Percentiles rank a stretch among this genome's conserved stretches.
These are phyloP conservation scores for Fraxinus quadrangulata DNA, from an alignment of 257 asterid species.

Conservation along the genomic window DNA sequence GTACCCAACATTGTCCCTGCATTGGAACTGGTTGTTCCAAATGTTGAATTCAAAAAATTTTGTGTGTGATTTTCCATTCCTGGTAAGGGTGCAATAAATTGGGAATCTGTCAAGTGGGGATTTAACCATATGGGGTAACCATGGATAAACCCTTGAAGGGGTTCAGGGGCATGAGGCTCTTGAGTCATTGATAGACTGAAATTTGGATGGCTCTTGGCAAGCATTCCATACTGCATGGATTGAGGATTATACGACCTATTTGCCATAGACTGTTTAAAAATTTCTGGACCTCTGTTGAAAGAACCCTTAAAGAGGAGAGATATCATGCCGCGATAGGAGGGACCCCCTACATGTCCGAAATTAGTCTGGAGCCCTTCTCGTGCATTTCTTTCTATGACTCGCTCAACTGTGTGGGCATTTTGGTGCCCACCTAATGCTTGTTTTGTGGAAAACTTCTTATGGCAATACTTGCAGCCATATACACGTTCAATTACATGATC, in stretches of 20 bases:
- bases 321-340: slow-evolving; percentile 12
- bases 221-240: slow-evolving; percentile 19
- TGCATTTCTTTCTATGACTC: slow-evolving; percentile 21
- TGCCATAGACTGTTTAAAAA: not conserved
- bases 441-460: slow-evolving; percentile 32
- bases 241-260: slow-evolving; percentile 15
- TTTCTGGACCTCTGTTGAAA: slow-evolving; percentile 18
- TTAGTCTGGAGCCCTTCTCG: slow-evolving; percentile 6
- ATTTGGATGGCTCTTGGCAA: slow-evolving; percentile 12
- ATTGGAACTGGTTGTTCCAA: slow-evolving; percentile 1
- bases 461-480: slow-evolving; percentile 28
- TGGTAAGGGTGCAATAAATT: slow-evolving; percentile 1
- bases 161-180: slow-evolving; percentile 13
- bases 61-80: slow-evolving; percentile 16
- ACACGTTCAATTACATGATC: slow-evolving; percentile 10
- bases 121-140: not conserved
- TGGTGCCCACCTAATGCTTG: slow-evolving; percentile 41
- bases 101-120: slow-evolving; percentile 7
- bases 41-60: slow-evolving; percentile 1
- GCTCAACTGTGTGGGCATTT: slow-evolving; percentile 39
- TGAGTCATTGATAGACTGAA: slow-evolving; percentile 8
- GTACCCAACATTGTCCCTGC: not conserved
- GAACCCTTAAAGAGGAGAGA: slow-evolving; percentile 20
- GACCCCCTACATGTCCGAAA: slow-evolving; percentile 8
- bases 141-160: slow-evolving; percentile 6